These are phyloP conservation scores for Rhizopogon vesiculosus DNA, from an alignment of 768 basidiomycete species.

Conservation along the genomic window DNA sequence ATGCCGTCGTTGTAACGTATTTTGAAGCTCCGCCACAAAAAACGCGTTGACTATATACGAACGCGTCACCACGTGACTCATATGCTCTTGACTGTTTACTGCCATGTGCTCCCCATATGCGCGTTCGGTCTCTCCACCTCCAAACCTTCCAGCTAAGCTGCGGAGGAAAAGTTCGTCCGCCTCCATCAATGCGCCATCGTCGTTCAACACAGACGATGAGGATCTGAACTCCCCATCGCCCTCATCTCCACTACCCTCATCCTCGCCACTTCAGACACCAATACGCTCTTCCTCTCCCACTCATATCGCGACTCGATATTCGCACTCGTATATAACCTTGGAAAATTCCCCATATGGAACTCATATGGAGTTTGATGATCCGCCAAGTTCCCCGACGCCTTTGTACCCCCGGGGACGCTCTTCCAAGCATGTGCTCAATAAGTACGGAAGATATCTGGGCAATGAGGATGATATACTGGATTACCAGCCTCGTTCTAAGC, in stretches of 20 bases:
- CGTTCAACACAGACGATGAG: background rate
- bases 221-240: conserved; percentile 3
- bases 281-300: background rate
- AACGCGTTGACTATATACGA: conserved; percentile 25
- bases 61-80: conserved; percentile 25
- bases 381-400: conserved; percentile 2
- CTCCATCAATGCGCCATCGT: conserved; percentile 5
- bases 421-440: background rate
- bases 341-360: too few species aligned
- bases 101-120: conserved; percentile 19
- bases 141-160: conserved; percentile 12
- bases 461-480: background rate
- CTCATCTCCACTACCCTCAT: conserved; percentile 16
- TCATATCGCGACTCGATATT: background rate
- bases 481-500: background rate
- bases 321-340: background rate
- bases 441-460: background rate
- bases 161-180: conserved; percentile 20
- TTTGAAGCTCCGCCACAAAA: conserved; percentile 29
- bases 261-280: conserved; percentile 16
- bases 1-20: background rate
- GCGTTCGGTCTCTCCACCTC: conserved; percentile 7
- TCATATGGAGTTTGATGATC: background rate
- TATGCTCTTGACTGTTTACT: conserved; percentile 21
- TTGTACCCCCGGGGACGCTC: background rate